These are phyloP conservation scores for Syzygium grande DNA, from an alignment of 345 rosid species.

Conservation along the genomic window DNA sequence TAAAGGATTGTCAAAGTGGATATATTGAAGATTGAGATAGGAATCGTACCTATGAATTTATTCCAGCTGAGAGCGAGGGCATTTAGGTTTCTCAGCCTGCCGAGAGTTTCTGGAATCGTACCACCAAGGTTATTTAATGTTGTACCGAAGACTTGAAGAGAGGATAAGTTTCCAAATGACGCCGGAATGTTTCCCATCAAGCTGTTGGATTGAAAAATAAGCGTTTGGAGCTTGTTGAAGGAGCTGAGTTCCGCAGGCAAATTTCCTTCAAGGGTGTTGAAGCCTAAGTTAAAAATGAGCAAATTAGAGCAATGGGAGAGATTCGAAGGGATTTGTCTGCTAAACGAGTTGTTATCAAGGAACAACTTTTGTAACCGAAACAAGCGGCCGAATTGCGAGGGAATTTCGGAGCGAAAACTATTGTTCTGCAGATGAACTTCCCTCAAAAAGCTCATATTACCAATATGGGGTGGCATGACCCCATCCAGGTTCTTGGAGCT, in stretches of 20 bases:
- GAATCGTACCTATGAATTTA: rapidly evolving
- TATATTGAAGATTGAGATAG: neutral
- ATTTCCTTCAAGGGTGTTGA: constrained; percentile 2
- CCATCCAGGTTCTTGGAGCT: rapidly evolving
- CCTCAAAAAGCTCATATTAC: neutral
- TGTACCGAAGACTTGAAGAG: neutral
- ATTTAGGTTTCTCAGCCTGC: rapidly evolving
- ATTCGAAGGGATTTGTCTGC: constrained; percentile 3
- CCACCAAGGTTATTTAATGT: rapidly evolving
- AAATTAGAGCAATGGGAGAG: constrained; percentile 5
- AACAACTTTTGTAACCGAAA: rapidly evolving
- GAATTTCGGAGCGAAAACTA: neutral
- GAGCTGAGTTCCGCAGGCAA: constrained; percentile 1
- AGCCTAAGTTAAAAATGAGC: rapidly evolving
- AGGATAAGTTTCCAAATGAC: constrained; percentile 8
- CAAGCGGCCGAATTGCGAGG: neutral
- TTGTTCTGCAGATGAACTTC: rapidly evolving
- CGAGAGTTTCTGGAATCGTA: neutral
- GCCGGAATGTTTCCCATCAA: constrained; percentile 4
- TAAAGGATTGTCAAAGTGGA: rapidly evolving
- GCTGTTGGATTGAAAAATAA: rapidly evolving
- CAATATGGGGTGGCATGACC: rapidly evolving
- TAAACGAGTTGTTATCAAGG: constrained; percentile 3
- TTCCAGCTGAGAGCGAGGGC: rapidly evolving
- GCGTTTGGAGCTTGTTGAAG: neutral